These are phyloP conservation scores for Sanghuangporus weigelae DNA, from an alignment of 1,284 basidiomycete species.

Conservation along the genomic window DNA sequence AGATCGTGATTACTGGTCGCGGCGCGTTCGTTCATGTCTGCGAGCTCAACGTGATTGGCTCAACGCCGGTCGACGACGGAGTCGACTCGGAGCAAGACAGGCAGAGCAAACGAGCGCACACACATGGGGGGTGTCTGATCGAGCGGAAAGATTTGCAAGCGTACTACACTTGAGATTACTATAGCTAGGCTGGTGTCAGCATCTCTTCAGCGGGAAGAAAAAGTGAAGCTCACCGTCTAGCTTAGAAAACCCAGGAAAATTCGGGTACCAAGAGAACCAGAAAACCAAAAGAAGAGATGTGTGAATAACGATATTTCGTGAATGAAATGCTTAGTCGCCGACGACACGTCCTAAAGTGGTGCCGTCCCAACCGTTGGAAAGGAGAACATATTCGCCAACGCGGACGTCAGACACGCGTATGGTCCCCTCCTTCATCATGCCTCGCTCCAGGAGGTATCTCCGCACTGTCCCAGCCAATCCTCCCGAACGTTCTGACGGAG, in stretches of 20 bases:
- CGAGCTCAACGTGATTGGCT: neutral
- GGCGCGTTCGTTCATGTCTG: too few species aligned
- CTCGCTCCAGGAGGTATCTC: constrained; percentile 56
- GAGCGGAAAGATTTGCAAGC: neutral
- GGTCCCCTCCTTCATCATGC: constrained; percentile 38
- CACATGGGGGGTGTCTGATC: neutral
- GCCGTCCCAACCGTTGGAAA: constrained; percentile 60
- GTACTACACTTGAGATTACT: constrained; percentile 1
- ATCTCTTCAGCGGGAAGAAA: neutral
- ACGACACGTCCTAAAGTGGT: constrained; percentile 18
- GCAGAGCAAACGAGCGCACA: neutral
- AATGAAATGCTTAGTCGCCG: neutral
- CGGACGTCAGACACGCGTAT: constrained; percentile 40
- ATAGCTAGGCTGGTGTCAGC: neutral
- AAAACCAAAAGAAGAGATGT: neutral
- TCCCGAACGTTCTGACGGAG: constrained; percentile 51
- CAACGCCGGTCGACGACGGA: constrained; percentile 1
- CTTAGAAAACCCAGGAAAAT: neutral
- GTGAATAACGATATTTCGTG: neutral
- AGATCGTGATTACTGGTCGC: too few species aligned
- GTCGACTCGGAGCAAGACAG: neutral
- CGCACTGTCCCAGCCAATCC: constrained; percentile 68
- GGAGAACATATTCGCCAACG: constrained; percentile 56
- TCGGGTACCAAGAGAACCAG: neutral
- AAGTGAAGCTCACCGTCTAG: neutral